phyloP scores from a whole-genome alignment of 805 yeast species.

The Ogataea populi-albae region DNA sequence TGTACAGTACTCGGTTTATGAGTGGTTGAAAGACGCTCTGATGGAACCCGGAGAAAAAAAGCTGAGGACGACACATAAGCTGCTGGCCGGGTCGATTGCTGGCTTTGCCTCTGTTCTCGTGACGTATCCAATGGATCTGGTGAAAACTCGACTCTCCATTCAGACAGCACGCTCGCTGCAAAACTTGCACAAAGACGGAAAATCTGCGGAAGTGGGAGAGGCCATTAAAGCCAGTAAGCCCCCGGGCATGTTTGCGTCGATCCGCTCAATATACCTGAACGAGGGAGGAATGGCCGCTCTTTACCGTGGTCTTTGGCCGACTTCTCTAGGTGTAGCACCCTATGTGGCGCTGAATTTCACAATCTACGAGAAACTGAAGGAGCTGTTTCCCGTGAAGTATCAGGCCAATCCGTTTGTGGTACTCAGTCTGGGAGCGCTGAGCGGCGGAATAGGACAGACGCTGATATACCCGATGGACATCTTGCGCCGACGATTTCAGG shows the following conservation, averaged over 20 bases:
- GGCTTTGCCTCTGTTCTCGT: slow-evolving; percentile 77
- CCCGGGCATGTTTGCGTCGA: slow-evolving; percentile 66
- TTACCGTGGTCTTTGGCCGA: slow-evolving; percentile 86
- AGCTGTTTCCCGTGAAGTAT: slow-evolving; percentile 36
- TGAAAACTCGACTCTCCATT: slow-evolving; percentile 83
- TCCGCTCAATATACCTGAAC: slow-evolving; percentile 54
- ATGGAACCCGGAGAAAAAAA: slow-evolving; percentile 31
- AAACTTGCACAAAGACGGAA: slow-evolving; percentile 35
- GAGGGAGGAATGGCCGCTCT: slow-evolving; percentile 84
- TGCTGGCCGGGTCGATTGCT: slow-evolving; percentile 75
- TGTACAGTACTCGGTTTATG: slow-evolving; percentile 86
- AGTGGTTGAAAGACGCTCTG: slow-evolving; percentile 48
- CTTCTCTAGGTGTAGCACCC: slow-evolving; percentile 92
- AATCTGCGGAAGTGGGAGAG: neutral
- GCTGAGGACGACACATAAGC: slow-evolving; percentile 54
- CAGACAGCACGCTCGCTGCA: slow-evolving; percentile 68
- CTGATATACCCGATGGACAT: slow-evolving; percentile 89
- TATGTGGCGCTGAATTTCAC: slow-evolving; percentile 93
- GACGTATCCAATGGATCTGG: slow-evolving; percentile 90
- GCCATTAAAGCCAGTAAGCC: slow-evolving; percentile 48
- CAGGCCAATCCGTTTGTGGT: slow-evolving; percentile 46
- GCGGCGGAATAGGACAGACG: slow-evolving; percentile 90
- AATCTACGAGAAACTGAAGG: slow-evolving; percentile 79
- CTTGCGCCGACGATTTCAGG: slow-evolving; percentile 86
- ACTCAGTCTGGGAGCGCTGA: slow-evolving; percentile 74